phyloP scores from a whole-genome alignment of 805 yeast species.

The Saccharomycopsis fermentans region DNA sequence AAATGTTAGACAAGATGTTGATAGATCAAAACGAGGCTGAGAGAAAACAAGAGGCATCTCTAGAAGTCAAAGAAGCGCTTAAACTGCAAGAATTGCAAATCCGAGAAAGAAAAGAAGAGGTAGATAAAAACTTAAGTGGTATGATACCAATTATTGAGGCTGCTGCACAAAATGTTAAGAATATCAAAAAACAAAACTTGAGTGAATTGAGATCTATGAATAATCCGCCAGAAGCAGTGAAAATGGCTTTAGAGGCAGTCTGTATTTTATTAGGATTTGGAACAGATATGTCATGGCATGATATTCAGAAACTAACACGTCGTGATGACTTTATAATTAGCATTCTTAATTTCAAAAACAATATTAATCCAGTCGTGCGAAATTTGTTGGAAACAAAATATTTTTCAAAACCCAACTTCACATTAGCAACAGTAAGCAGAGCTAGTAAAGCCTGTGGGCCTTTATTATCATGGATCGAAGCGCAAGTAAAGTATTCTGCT shows the following conservation, averaged over 20 bases:
- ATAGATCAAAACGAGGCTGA: slow-evolving; percentile 88
- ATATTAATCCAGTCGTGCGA: slow-evolving; percentile 45
- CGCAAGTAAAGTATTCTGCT: slow-evolving; percentile 70
- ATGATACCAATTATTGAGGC: slow-evolving; percentile 52
- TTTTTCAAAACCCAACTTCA: slow-evolving; percentile 53
- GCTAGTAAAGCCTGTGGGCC: slow-evolving; percentile 98
- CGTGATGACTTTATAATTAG: slow-evolving; percentile 80
- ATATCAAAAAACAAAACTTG: slow-evolving; percentile 84
- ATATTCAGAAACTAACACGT: slow-evolving; percentile 70
- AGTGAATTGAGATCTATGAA: slow-evolving; percentile 83
- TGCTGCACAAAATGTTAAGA: slow-evolving; percentile 83
- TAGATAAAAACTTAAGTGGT: slow-evolving; percentile 51
- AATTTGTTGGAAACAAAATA: slow-evolving; percentile 48
- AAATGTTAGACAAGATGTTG: slow-evolving; percentile 65
- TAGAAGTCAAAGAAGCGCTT: slow-evolving; percentile 62
- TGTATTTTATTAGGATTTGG: slow-evolving; percentile 71
- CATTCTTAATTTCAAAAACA: slow-evolving; percentile 66
- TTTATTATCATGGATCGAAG: slow-evolving; percentile 74
- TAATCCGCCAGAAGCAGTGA: slow-evolving; percentile 85
- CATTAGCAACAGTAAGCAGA: slow-evolving; percentile 62
- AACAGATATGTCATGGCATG: slow-evolving; percentile 57
- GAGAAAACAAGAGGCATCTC: slow-evolving; percentile 75
- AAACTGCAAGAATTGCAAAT: slow-evolving; percentile 57
- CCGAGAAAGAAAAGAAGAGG: slow-evolving; percentile 40
- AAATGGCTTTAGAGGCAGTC: slow-evolving; percentile 77